phyloP scores from a whole-genome alignment of 495 filamentous ascomycete species.

The Podospora didyma region DNA sequence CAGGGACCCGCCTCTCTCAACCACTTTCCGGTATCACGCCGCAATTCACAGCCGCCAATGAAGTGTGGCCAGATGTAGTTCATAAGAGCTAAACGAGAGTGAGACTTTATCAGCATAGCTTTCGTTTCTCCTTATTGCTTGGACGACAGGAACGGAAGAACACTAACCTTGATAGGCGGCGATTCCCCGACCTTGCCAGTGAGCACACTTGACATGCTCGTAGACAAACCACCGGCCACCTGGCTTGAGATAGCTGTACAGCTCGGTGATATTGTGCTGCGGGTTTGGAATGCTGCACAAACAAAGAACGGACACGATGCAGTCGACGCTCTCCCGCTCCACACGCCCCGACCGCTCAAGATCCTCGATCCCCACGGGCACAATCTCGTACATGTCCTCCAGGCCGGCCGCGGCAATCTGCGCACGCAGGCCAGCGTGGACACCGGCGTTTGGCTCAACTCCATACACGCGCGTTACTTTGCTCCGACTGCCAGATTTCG shows the following conservation, averaged over 20 bases:
- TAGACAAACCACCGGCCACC: conserved; percentile 66
- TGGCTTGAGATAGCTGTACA: conserved; percentile 61
- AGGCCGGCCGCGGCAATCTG: conserved; percentile 49
- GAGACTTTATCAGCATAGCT: not conserved
- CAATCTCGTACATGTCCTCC: conserved; percentile 57
- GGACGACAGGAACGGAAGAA: not conserved
- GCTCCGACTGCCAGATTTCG: not conserved
- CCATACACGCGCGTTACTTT: conserved; percentile 57
- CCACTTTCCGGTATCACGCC: conserved; percentile 50
- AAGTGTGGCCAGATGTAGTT: conserved; percentile 50
- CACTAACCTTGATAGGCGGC: conserved; percentile 47
- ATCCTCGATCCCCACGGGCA: conserved; percentile 58
- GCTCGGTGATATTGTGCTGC: conserved; percentile 47
- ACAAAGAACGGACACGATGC: conserved; percentile 64
- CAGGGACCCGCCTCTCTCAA: conserved; percentile 54
- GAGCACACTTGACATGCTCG: conserved; percentile 57
- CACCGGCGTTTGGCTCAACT: conserved; percentile 58
- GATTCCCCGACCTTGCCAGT: conserved; percentile 39
- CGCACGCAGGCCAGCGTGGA: conserved; percentile 48
- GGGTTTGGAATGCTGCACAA: conserved; percentile 69
- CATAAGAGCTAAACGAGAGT: conserved; percentile 23
- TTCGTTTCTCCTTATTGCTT: not conserved
- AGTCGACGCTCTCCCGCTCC: conserved; percentile 55
- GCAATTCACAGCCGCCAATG: conserved; percentile 57
- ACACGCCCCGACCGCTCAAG: conserved; percentile 44